These are phyloP conservation scores for Fragaria iinumae DNA, from an alignment of 306 rosid species.

Conservation along the genomic window DNA sequence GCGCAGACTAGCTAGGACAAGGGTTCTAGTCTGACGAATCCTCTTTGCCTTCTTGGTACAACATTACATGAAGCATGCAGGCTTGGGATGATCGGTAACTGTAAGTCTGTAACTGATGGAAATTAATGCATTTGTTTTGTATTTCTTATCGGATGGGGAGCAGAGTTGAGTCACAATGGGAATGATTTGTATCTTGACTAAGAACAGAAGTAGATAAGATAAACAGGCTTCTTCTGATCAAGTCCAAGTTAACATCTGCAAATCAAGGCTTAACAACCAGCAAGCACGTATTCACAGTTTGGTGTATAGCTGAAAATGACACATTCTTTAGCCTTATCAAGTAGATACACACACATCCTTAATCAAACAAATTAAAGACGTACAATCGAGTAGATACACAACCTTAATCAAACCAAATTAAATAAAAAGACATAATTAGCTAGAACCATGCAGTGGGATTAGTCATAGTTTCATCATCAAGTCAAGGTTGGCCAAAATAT, in stretches of 20 bases:
- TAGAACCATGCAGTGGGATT: neutral
- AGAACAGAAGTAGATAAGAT: neutral
- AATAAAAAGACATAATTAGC: neutral
- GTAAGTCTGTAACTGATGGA: neutral
- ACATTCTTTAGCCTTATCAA: neutral
- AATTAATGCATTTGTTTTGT: neutral
- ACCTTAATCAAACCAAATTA: too few relatives aligned
- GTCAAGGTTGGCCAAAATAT: neutral
- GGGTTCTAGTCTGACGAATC: neutral
- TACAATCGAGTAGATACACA: neutral
- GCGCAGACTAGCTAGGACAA: neutral
- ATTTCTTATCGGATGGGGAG: neutral
- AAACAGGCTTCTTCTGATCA: neutral
- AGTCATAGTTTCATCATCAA: neutral
- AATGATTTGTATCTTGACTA: neutral
- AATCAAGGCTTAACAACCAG: neutral
- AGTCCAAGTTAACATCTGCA: neutral
- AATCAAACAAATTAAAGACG: neutral
- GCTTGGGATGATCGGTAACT: neutral
- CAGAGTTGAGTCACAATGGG: neutral
- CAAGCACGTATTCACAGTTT: neutral
- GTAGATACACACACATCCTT: neutral
- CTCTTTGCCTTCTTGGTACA: neutral
- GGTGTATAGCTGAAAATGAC: neutral
- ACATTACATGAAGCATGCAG: neutral